A percentile compares a stretch with the other conserved stretches of the same genome.
phyloP scores from a whole-genome alignment of 2,329 filamentous ascomycete species.

The Hypoxylon sp. region DNA sequence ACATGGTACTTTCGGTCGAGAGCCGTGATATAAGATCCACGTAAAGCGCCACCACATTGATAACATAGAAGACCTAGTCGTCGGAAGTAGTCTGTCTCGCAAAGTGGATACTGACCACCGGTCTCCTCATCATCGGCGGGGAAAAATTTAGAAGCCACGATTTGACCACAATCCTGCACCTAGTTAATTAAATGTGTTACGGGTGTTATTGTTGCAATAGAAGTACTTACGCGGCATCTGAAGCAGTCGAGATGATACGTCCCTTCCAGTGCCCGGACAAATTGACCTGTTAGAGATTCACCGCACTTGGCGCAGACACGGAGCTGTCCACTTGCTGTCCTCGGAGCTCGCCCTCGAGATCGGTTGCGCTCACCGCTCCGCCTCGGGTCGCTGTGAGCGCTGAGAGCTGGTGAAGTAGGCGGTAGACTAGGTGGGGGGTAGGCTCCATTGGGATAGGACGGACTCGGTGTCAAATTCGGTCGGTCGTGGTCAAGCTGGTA shows the following conservation, averaged over 20 bases:
- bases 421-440: constrained; percentile 52
- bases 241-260: constrained; percentile 99
- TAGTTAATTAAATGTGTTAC: constrained; percentile 40
- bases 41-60: constrained; percentile 90
- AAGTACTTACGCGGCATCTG: constrained; percentile 85
- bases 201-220: constrained; percentile 3
- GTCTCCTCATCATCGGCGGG: constrained; percentile 93
- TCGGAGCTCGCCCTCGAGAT: constrained; percentile 68
- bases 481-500: constrained; percentile 56
- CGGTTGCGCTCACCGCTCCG: constrained; percentile 72
- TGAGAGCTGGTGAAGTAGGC: constrained; percentile 58
- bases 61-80: constrained; percentile 91
- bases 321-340: constrained; percentile 71
- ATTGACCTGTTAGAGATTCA: constrained; percentile 91
- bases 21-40: constrained; percentile 97
- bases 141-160: constrained; percentile 99
- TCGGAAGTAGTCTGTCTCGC: constrained; percentile 98
- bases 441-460: constrained; percentile 52
- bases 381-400: constrained; percentile 62
- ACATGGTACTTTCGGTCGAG: constrained; percentile 99
- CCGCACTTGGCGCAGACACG: constrained; percentile 89
- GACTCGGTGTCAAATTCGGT: constrained; percentile 54
- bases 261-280: constrained; percentile 91
- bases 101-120: constrained; percentile 90
- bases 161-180: constrained; percentile 90